A percentile compares a stretch with the other conserved stretches of the same genome.
Evolutionary conservation across 805 yeast genomes (phyloP).

Genomic region (Schwanniomyces polymorphus): DNA sequence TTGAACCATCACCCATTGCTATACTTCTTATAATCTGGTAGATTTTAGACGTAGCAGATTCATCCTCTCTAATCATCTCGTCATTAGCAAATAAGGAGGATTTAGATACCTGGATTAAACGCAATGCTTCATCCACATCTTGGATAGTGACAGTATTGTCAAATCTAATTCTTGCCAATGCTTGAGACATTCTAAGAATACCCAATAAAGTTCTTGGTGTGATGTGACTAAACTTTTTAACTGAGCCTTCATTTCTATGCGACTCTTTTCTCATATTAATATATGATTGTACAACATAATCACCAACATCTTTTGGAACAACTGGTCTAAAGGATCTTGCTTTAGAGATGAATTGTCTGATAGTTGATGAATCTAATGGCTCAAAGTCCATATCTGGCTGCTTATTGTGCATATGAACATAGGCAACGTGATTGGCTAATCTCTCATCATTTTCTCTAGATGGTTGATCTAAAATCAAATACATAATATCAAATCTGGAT

Average conservation of each 20-base stretch:
- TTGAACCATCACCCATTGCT: slow-evolving; percentile 40
- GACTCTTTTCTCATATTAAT: slow-evolving; percentile 92
- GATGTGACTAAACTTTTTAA: slow-evolving; percentile 81
- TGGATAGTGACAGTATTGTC: slow-evolving; percentile 65
- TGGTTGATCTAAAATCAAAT: slow-evolving; percentile 83
- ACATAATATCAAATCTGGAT: slow-evolving; percentile 91
- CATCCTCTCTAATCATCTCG: slow-evolving; percentile 56
- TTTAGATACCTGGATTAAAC: slow-evolving; percentile 85
- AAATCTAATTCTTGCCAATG: slow-evolving; percentile 86
- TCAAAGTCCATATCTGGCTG: slow-evolving; percentile 79
- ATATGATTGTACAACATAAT: slow-evolving; percentile 81
- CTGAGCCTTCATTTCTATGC: slow-evolving; percentile 72
- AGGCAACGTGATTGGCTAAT: slow-evolving; percentile 91
- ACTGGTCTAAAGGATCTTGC: slow-evolving; percentile 87
- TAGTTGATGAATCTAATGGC: slow-evolving; percentile 75
- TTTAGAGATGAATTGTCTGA: slow-evolving; percentile 83
- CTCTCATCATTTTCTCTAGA: slow-evolving; percentile 75
- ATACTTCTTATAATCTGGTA: slow-evolving; percentile 67
- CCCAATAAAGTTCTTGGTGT: slow-evolving; percentile 95
- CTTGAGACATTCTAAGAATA: slow-evolving; percentile 90
- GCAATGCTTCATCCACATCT: slow-evolving; percentile 94
- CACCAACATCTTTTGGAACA: slow-evolving; percentile 80
- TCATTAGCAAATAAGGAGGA: slow-evolving; percentile 67
- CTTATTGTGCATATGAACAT: slow-evolving; percentile 87
- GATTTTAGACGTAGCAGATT: slow-evolving; percentile 65